phyloP scores from a whole-genome alignment of 192 early-diverging fungal genomes.

The Mortierella claussenii region DNA sequence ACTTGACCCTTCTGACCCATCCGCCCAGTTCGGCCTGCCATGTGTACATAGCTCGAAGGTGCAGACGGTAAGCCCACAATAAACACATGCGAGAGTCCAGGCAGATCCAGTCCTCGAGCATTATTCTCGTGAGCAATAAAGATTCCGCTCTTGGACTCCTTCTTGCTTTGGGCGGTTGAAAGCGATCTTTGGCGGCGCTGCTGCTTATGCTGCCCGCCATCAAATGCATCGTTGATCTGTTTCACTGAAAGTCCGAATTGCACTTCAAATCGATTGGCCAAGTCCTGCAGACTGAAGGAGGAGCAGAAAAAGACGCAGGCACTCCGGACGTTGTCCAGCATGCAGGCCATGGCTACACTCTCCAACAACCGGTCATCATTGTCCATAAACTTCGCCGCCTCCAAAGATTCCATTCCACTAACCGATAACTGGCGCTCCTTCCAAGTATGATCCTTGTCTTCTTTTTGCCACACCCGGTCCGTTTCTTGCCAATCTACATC shows the following conservation, averaged over 20 bases:
- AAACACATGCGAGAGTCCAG: constrained; percentile 80
- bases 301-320: constrained; percentile 62
- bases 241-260: constrained; percentile 44
- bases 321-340: constrained; percentile 55
- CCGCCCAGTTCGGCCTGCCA: constrained; percentile 88
- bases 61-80: constrained; percentile 82
- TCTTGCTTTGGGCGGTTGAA: neutral
- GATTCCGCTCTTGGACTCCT: constrained; percentile 26
- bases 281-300: constrained; percentile 34
- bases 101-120: constrained; percentile 88
- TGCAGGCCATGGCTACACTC: constrained; percentile 53
- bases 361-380: constrained; percentile 63
- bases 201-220: neutral
- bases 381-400: constrained; percentile 46
- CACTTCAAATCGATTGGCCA: constrained; percentile 40
- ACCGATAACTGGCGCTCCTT: constrained; percentile 16
- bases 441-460: constrained; percentile 35
- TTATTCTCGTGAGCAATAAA: constrained; percentile 78
- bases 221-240: constrained; percentile 49
- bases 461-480: constrained; percentile 23
- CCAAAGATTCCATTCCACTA: neutral
- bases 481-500: constrained; percentile 20
- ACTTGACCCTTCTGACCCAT: constrained; percentile 73
- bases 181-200: neutral
- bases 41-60: constrained; percentile 81